Conservation (phyloP, 805 yeast genomes). For the Kregervanrija pseudodelftensis region DNA sequence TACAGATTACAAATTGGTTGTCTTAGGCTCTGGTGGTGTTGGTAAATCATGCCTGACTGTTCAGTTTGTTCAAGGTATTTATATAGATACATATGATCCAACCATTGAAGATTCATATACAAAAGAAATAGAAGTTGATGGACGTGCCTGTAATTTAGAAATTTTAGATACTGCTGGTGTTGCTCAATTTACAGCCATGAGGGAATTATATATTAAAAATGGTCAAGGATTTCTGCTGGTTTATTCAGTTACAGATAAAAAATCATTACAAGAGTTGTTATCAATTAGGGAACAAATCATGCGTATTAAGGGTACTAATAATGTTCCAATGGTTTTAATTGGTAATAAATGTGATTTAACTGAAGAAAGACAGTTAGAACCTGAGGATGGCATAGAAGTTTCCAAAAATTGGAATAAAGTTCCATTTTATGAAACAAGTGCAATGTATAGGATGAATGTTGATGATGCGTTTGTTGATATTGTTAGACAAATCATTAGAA, state of each 20-base stretch:
- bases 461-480: slow-evolving; percentile 87
- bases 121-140: slow-evolving; percentile 82
- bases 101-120: slow-evolving; percentile 95
- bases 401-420: slow-evolving; percentile 84
- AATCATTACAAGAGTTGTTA: slow-evolving; percentile 67
- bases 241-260: slow-evolving; percentile 53
- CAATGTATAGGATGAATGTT: slow-evolving; percentile 83
- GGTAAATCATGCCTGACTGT: slow-evolving; percentile 93
- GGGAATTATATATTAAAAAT: slow-evolving; percentile 79
- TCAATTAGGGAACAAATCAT: slow-evolving; percentile 79
- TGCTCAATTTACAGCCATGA: slow-evolving; percentile 92
- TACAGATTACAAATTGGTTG: slow-evolving; percentile 79
- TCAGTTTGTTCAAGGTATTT: slow-evolving; percentile 85
- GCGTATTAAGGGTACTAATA: slow-evolving; percentile 67
- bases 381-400: slow-evolving; percentile 76
- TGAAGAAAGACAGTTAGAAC: slow-evolving; percentile 64
- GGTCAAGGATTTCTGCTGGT: slow-evolving; percentile 69
- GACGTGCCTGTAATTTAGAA: slow-evolving; percentile 79
- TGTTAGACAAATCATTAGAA: slow-evolving; percentile 81
- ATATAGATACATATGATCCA: slow-evolving; percentile 89
- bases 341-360: slow-evolving; percentile 88
- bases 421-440: slow-evolving; percentile 90
- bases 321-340: slow-evolving; percentile 82
- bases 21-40: slow-evolving; percentile 95
- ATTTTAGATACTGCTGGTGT: slow-evolving; percentile 61